These are phyloP conservation scores for Clitoria ternatea DNA, from an alignment of 306 rosid genomes.

Conservation along the genomic window DNA sequence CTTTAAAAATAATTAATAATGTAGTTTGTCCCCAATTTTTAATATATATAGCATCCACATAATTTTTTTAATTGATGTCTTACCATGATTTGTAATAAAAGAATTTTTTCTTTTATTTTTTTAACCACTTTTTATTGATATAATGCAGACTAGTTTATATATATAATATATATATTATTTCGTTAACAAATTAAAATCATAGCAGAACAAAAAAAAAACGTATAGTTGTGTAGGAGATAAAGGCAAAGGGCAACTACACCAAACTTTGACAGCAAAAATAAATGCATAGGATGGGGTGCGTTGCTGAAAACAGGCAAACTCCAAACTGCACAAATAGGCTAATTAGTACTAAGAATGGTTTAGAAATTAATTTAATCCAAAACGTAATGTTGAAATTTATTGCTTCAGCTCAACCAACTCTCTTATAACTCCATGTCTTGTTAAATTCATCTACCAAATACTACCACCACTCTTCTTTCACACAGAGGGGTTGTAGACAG, in stretches of 20 bases:
- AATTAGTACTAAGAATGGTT: slow-evolving; percentile 35
- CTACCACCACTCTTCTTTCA: neutral
- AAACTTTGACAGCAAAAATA: slow-evolving; percentile 2
- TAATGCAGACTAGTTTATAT: too few species aligned
- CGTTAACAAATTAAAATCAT: too few species aligned
- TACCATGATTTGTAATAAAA: too few species aligned
- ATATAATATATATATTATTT: too few species aligned
- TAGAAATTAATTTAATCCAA: neutral
- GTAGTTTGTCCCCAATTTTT: too few species aligned
- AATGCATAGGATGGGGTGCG: neutral
- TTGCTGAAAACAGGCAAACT: neutral
- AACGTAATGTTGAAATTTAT: slow-evolving; percentile 36
- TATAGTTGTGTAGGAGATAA: neutral
- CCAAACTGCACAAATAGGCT: neutral
- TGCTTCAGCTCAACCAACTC: slow-evolving; percentile 52
- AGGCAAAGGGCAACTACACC: neutral
- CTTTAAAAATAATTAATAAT: too few species aligned
- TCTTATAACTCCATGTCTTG: slow-evolving; percentile 7
- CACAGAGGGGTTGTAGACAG: neutral
- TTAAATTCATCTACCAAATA: neutral
- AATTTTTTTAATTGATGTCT: too few species aligned
- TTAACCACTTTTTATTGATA: too few species aligned
- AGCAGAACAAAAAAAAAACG: too few species aligned
- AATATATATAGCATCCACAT: too few species aligned
- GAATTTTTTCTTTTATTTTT: too few species aligned